Evolutionary conservation across 116 monocot species (phyloP).

Genomic region (Cymodocea nodosa): DNA sequence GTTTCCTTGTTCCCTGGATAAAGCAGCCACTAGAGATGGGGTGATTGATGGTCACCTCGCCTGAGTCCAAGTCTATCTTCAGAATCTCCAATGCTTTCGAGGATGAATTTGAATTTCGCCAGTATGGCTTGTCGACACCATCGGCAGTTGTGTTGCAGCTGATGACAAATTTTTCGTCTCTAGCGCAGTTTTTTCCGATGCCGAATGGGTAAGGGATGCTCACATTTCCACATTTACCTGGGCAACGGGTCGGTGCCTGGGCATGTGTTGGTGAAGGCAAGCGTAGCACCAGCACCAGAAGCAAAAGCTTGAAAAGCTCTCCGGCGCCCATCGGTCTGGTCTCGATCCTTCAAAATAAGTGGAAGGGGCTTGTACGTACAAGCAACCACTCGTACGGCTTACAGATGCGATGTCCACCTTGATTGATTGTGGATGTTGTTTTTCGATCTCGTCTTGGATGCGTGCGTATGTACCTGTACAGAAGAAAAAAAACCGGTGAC

Average conservation of each 20-base stretch:
- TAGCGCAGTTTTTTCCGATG: constrained; percentile 12
- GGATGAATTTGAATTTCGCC: too few relatives aligned
- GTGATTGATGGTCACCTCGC: neutral
- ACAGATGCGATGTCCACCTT: too few relatives aligned
- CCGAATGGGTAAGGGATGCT: constrained; percentile 22
- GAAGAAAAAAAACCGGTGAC: too few relatives aligned
- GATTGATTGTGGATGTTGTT: too few relatives aligned
- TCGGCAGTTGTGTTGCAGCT: constrained; percentile 9
- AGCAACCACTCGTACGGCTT: too few relatives aligned
- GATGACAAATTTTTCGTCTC: constrained; percentile 6
- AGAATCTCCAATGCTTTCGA: neutral
- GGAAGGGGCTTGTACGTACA: too few relatives aligned
- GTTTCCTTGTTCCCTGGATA: neutral
- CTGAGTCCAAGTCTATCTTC: neutral
- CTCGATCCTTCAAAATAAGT: too few relatives aligned
- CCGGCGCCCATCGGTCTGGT: too few relatives aligned
- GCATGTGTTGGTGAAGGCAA: neutral
- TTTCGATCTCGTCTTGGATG: too few relatives aligned
- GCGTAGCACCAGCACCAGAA: neutral
- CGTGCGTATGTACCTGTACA: too few relatives aligned
- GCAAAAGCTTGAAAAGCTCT: too few relatives aligned
- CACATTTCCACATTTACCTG: constrained; percentile 8
- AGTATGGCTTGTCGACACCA: neutral
- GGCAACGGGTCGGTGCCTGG: neutral
- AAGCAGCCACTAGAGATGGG: neutral